Conservation (phyloP, 2,329 filamentous ascomycete species). For the Aphanoascus verrucosus region DNA sequence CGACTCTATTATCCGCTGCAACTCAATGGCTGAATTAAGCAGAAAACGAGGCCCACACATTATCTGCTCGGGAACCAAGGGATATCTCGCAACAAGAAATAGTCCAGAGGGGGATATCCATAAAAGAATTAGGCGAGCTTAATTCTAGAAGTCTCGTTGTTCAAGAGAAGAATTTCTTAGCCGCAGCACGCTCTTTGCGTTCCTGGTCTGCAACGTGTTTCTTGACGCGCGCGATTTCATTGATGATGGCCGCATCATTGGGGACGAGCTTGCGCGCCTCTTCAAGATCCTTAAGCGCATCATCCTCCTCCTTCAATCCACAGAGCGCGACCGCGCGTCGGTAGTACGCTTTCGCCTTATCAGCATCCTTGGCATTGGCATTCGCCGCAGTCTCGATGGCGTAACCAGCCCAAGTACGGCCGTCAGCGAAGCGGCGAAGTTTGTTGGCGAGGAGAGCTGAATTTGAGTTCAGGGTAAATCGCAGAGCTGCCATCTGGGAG, state of each 20-base stretch:
- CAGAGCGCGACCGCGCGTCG: constrained; percentile 66
- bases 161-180: constrained; percentile 71
- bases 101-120: not conserved
- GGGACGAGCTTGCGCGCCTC: constrained; percentile 66
- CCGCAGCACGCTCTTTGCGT: constrained; percentile 84
- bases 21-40: not conserved
- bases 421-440: constrained; percentile 60
- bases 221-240: constrained; percentile 69
- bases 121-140: not conserved
- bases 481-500: constrained; percentile 57
- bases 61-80: not conserved
- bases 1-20: constrained; percentile 2
- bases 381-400: constrained; percentile 55
- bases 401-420: constrained; percentile 56
- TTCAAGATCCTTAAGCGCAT: constrained; percentile 62
- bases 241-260: constrained; percentile 60
- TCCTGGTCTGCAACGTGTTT: constrained; percentile 59
- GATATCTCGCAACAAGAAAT: not conserved
- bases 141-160: not conserved
- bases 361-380: constrained; percentile 55
- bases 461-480: constrained; percentile 82
- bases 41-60: too few species aligned
- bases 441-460: constrained; percentile 77
- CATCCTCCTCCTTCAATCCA: constrained; percentile 73
- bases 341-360: constrained; percentile 83